These are phyloP conservation scores for Skeletonema tropicum DNA, from an alignment of 108 stramenopile species.

Conservation along the genomic window DNA sequence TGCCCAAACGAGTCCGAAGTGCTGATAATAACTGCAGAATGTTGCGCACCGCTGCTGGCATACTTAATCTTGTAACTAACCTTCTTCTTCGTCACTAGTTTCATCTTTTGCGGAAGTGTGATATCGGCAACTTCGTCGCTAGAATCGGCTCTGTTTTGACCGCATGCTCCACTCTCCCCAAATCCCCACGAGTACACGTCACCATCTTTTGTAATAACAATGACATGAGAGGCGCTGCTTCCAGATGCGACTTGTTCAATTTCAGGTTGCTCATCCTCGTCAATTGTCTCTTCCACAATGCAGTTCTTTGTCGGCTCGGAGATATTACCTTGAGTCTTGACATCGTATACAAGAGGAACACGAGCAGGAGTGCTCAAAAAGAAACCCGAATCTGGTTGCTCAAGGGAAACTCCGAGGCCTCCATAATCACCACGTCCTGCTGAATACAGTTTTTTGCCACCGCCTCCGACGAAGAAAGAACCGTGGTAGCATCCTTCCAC, in stretches of 20 bases:
- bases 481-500: conserved; percentile 80
- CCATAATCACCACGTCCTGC: conserved; percentile 91
- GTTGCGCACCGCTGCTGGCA: conserved; percentile 61
- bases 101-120: conserved; percentile 42
- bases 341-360: conserved; percentile 52
- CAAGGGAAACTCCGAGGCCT: conserved; percentile 70
- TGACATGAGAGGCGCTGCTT: conserved; percentile 37
- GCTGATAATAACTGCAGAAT: conserved; percentile 33
- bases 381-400: conserved; percentile 32
- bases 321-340: conserved; percentile 20
- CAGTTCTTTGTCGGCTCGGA: conserved; percentile 42
- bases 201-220: conserved; percentile 67
- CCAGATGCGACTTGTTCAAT: conserved; percentile 70
- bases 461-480: conserved; percentile 64
- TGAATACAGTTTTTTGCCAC: conserved; percentile 66
- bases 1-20: conserved; percentile 13
- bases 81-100: conserved; percentile 20
- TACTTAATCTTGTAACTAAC: conserved; percentile 36
- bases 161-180: conserved; percentile 63
- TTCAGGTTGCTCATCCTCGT: conserved; percentile 39
- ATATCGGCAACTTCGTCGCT: conserved; percentile 40
- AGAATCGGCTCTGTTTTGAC: conserved; percentile 48
- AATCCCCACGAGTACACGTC: conserved; percentile 95
- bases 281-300: conserved; percentile 36
- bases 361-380: conserved; percentile 42